Evolutionary conservation across 2,329 filamentous ascomycete species (phyloP).

Genomic region (Verticillium nonalfalfae): DNA sequence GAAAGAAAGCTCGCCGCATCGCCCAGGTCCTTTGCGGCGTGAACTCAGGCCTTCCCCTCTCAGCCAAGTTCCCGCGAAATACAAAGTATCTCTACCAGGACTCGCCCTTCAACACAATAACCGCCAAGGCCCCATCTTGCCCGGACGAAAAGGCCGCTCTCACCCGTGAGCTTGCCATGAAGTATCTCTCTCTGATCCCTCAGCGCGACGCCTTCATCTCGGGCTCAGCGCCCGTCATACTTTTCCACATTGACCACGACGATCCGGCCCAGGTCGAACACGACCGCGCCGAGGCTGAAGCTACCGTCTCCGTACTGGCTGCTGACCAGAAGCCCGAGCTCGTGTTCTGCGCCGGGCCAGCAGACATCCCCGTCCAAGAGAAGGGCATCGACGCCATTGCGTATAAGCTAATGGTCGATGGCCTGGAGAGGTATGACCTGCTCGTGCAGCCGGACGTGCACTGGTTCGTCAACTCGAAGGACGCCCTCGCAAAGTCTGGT

Average conservation of each 20-base stretch:
- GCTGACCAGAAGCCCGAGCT: conserved; percentile 20
- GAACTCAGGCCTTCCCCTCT: conserved; percentile 18
- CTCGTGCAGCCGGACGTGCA: conserved; percentile 22
- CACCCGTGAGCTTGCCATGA: conserved; percentile 18
- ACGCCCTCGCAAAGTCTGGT: conserved; percentile 22
- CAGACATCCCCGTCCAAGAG: conserved; percentile 16
- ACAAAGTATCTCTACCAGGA: conserved; percentile 30
- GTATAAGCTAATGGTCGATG: conserved; percentile 21
- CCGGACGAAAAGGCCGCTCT: conserved; percentile 7
- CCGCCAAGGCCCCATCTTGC: conserved; percentile 4
- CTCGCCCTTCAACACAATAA: conserved; percentile 18
- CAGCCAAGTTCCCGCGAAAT: conserved; percentile 22
- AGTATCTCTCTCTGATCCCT: conserved; percentile 26
- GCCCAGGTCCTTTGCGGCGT: conserved; percentile 22
- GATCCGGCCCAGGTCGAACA: conserved; percentile 14
- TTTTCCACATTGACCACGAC: conserved; percentile 21
- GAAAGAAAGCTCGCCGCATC: conserved; percentile 16
- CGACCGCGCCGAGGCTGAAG: conserved; percentile 20
- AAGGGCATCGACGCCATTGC: conserved; percentile 19
- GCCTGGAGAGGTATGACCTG: conserved; percentile 19
- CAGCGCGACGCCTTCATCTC: conserved; percentile 28
- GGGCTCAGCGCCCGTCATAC: conserved; percentile 16
- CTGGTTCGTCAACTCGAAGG: conserved; percentile 29
- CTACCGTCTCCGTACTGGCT: conserved; percentile 20
- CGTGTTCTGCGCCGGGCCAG: conserved; percentile 23